Conservation (phyloP, 176 grass and related monocot genomes). For the Rhipidocladum racemiflorum region DNA sequence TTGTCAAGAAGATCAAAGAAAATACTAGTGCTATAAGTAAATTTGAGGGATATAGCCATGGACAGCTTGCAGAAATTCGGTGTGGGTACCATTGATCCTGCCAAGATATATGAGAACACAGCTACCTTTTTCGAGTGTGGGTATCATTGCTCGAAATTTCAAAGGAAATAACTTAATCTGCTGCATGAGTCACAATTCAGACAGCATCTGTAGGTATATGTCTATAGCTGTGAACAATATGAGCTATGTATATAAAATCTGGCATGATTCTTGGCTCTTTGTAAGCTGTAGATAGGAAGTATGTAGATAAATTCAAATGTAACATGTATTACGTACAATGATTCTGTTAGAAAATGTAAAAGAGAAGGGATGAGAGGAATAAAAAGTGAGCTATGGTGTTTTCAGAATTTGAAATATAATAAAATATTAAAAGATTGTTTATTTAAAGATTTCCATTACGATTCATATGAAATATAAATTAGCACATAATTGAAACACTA, state of each 20-base stretch:
- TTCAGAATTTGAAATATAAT: too few relatives aligned
- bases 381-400: too few relatives aligned
- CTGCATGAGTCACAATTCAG: slow-evolving; percentile 71
- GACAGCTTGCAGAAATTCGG: slow-evolving; percentile 60
- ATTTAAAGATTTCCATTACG: too few relatives aligned
- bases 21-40: neutral
- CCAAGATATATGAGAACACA: slow-evolving; percentile 52
- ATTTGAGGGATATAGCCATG: slow-evolving; percentile 57
- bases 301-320: too few relatives aligned
- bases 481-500: too few relatives aligned
- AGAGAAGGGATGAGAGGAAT: too few relatives aligned
- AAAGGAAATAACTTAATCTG: slow-evolving; percentile 47
- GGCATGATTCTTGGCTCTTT: slow-evolving; percentile 7
- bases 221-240: neutral
- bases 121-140: slow-evolving; percentile 37
- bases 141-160: slow-evolving; percentile 51
- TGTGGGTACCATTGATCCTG: slow-evolving; percentile 48
- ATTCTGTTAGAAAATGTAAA: too few relatives aligned
- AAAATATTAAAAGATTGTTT: too few relatives aligned
- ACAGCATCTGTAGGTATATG: slow-evolving; percentile 55
- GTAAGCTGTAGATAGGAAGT: too few relatives aligned
- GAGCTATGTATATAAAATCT: slow-evolving; percentile 22
- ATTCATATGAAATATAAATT: too few relatives aligned
- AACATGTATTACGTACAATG: too few relatives aligned
- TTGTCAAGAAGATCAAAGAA: slow-evolving; percentile 49